A percentile compares a stretch with the other conserved stretches of the same genome.
phyloP scores from a whole-genome alignment of 2,329 filamentous ascomycete species.

The Talaromyces sp. region DNA sequence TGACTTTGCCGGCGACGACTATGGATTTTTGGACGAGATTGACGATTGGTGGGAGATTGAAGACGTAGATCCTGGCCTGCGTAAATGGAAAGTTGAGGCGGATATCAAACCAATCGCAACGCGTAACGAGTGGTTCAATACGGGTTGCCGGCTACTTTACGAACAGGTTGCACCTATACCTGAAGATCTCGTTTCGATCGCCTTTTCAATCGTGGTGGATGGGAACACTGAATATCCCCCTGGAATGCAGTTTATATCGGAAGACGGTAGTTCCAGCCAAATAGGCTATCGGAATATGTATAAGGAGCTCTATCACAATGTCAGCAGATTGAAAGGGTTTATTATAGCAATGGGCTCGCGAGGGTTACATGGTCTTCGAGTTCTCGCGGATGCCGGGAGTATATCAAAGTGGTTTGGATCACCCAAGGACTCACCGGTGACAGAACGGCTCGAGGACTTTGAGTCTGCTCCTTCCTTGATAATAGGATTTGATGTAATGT shows the following conservation, averaged over 20 bases:
- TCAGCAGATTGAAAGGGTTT: slow-evolving; percentile 10
- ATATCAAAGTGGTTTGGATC: slow-evolving; percentile 16
- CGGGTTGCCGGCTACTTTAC: slow-evolving; percentile 19
- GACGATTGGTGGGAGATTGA: neutral
- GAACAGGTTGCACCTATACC: slow-evolving; percentile 5
- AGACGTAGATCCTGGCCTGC: neutral
- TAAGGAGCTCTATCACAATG: slow-evolving; percentile 1
- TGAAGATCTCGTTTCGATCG: slow-evolving; percentile 10
- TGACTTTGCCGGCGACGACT: neutral
- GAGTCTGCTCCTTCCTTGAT: neutral
- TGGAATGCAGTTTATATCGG: slow-evolving; percentile 16
- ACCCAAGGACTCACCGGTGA: slow-evolving; percentile 11
- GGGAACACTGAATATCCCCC: slow-evolving; percentile 5
- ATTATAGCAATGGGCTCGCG: slow-evolving; percentile 15
- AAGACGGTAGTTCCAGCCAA: slow-evolving; percentile 7
- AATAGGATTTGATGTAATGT: slow-evolving; percentile 13
- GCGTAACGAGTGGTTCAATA: neutral
- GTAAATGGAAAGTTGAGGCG: slow-evolving; percentile 7
- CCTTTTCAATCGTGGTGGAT: slow-evolving; percentile 2
- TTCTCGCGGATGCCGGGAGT: slow-evolving; percentile 3
- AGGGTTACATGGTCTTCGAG: slow-evolving; percentile 17
- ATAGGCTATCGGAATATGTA: slow-evolving; percentile 3
- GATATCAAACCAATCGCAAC: slow-evolving; percentile 8
- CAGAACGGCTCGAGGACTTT: slow-evolving; percentile 7
- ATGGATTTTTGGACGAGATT: neutral